Evolutionary conservation across 139 green algal species (phyloP), one percentile per base, ranked within the genome.

Genomic region (Gonium pectorale): DNA sequence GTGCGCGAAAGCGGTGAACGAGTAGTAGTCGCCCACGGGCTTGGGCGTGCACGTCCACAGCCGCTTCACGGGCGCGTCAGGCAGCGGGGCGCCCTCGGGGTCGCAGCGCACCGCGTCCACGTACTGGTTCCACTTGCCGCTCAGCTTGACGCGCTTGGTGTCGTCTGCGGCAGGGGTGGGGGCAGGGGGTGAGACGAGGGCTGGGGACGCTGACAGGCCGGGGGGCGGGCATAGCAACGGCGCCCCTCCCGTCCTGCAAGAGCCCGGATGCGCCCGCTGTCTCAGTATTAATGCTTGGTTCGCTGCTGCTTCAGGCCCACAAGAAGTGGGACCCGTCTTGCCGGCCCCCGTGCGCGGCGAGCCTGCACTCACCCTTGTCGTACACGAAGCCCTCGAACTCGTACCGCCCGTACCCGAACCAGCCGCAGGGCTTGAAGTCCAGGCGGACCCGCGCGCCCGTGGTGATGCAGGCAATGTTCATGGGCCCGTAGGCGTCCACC

Each of bases 341-440:
- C n/a, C n/a, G n/a, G n/a, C n/a, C n/a, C n/a, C n/a, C n/a, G n/a
- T n/a, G n/a, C n/a, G n/a, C n/a, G n/a, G n/a, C n/a, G n/a, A n/a
- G n/a, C n/a, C n/a, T n/a, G n/a, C 31, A 49, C 83, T 88, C 79
- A 87, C 81, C 59, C 51, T 77, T 79, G 46, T 92, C 88, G 24
- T 63, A 70, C 27, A 94, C 87, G 56, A 79, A 81, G 62, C 92
- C 90, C 51, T 79, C 73, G 80, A 93, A 95, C 91, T 96, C 92
- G 83, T 98, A 95, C 11, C 95, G 89, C 0, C 95, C 95, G 27
- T 86, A 82, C 67, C 93, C 90, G 86, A 99, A 99, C 96, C 96
- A 99, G 67, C 97, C 97, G 87, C 97, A 99, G 29, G 95, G 93
- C 46, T 90, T 95, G 92, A 98, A 98, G 44, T 95, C 92, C 67